phyloP scores from a whole-genome alignment of 345 rosid genomes.

The Geranium brycei region DNA sequence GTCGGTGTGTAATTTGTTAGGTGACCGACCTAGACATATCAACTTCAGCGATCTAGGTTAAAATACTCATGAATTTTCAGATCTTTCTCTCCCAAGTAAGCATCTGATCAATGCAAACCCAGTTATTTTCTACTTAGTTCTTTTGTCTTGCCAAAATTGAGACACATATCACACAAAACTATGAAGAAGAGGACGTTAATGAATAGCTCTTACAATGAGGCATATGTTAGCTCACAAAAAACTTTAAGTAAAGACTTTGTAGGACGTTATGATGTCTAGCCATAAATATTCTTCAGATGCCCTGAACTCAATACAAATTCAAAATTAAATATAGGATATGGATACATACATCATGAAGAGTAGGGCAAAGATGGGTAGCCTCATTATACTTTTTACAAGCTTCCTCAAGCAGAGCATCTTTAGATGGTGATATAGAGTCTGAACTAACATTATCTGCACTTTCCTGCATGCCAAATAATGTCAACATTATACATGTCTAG shows the following conservation, averaged over 20 bases:
- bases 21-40: neutral
- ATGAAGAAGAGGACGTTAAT: neutral
- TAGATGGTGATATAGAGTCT: constrained; percentile 87
- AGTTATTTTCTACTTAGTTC: neutral
- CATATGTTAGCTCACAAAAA: neutral
- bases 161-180: no score
- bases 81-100: neutral
- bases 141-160: neutral
- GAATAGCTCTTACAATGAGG: neutral
- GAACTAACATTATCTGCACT: constrained; percentile 88
- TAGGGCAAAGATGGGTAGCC: constrained; percentile 81
- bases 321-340: constrained; percentile 6
- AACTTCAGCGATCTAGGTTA: neutral
- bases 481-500: constrained; percentile 4
- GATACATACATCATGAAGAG: constrained; percentile 81
- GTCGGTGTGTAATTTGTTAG: neutral
- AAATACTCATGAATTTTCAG: neutral
- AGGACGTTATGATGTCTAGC: neutral
- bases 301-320: neutral
- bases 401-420: constrained; percentile 92
- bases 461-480: constrained; percentile 45
- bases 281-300: neutral
- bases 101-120: neutral
- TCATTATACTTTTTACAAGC: constrained; percentile 95
- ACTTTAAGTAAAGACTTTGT: neutral